A percentile compares a stretch with the other conserved stretches of the same genome.
Conservation (phyloP, 257 asterid species). For the Echium plantagineum region DNA sequence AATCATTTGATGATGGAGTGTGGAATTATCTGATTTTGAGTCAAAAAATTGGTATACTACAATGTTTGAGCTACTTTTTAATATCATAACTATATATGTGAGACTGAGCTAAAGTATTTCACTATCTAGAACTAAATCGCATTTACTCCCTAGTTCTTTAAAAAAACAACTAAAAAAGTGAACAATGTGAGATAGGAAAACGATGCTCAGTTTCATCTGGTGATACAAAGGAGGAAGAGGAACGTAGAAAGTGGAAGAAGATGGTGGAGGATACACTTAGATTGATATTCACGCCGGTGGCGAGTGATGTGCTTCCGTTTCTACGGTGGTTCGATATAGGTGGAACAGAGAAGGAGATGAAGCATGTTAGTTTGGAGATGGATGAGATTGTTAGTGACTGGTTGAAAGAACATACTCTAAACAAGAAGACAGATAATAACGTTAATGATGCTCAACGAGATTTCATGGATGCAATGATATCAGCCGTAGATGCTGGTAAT, state of each 20-base stretch:
- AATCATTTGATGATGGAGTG: too few species aligned
- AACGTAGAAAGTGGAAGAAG: conserved; percentile 9
- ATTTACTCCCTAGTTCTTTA: too few species aligned
- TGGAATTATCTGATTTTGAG: too few species aligned
- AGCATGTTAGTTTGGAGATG: conserved; percentile 14
- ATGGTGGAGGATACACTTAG: conserved; percentile 15
- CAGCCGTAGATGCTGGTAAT: not conserved
- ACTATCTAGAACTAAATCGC: too few species aligned
- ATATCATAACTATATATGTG: too few species aligned
- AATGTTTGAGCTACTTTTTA: too few species aligned
- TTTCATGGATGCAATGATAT: conserved; percentile 23
- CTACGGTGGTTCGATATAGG: conserved; percentile 22
- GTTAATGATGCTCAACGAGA: conserved; percentile 4
- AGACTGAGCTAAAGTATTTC: too few species aligned
- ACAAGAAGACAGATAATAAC: not conserved
- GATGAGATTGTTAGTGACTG: conserved; percentile 21
- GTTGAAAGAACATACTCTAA: conserved; percentile 21
- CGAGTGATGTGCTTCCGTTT: conserved; percentile 19
- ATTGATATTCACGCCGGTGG: conserved; percentile 8
- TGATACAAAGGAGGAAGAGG: conserved; percentile 4
- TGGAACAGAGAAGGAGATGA: conserved; percentile 25
- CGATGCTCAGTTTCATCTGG: not conserved
- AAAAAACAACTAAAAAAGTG: too few species aligned
- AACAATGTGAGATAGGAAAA: too few species aligned
- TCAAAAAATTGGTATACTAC: too few species aligned